Base-by-base conservation (phyloP, 2,329 filamentous ascomycete genomes). In the Uncinocarpus reesii region DNA sequence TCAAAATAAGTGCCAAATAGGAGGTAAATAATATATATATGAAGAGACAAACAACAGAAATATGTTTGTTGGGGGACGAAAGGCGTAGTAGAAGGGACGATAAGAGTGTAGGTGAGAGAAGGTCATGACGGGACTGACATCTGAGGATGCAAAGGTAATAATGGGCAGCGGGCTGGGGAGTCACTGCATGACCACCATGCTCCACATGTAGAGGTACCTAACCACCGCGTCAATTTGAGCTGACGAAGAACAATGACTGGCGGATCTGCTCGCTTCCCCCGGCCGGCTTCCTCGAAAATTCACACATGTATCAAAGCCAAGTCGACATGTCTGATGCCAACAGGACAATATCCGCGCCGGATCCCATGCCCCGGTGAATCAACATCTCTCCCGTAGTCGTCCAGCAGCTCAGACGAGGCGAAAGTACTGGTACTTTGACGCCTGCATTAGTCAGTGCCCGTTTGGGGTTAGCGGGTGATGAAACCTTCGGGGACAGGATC, bases 171-270 rank as follows among this genome's bases (percentile, higher is more conserved):
- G 43, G 32, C 29, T 36, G 42, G 32, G 26, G 36, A 21, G 18
- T n/a, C 35, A 35, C 45, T 41, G 36, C 45, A 41, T 47, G 45
- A 47, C 45, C 45, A 32, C 10, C 28, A 28, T 38, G 23, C 10
- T 37, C n/a, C 42, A 38, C 16, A 38, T 29, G 44, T 47, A 47
- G 24, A 7, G 35, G 44, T 47, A 47, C 44, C 44, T 45, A 21
- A 37, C 11, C 23, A 23, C 6, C 28, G 2, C 36, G 11, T 23
- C 11, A 5, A 13, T 5, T 8, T 40, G 8, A 24, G 18, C 36
- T 23, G 13, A n/a, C 38, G 4, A 41, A 36, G 34, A 7, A 15
- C 34, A n/a, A n/a, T n/a, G n/a, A n/a, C n/a, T 29, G 26, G 26
- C 7, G 26, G 29, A 18, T 8, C 23, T 16, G 10, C 23, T 15